A percentile compares a stretch with the other conserved stretches of the same genome.
phyloP scores from a whole-genome alignment of 1,284 basidiomycete genomes.

The Fistulinella cinereoalba region DNA sequence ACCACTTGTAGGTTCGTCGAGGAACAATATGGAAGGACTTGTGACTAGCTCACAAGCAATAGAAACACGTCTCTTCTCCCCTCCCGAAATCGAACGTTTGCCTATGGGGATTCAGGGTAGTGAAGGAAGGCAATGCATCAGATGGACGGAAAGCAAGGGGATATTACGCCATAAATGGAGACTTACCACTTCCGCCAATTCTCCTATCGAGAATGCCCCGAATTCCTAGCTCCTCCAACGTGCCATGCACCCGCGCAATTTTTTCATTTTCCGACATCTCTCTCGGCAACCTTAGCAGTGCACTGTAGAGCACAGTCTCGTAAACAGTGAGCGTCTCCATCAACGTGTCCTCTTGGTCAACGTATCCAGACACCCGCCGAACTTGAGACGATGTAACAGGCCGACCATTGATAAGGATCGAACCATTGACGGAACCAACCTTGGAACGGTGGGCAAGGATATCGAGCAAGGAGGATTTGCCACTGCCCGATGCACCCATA shows the following conservation, averaged over 20 bases:
- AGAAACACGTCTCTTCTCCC: slow-evolving; percentile 92
- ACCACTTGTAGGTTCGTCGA: slow-evolving; percentile 97
- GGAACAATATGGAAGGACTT: slow-evolving; percentile 90
- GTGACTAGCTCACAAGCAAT: slow-evolving; percentile 99
- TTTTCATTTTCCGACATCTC: slow-evolving; percentile 96
- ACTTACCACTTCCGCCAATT: slow-evolving; percentile 81
- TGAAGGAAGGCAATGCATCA: no score
- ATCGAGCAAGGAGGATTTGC: slow-evolving; percentile 95
- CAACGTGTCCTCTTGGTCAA: slow-evolving; percentile 97
- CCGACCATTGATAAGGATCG: slow-evolving; percentile 84
- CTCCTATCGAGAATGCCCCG: slow-evolving; percentile 86
- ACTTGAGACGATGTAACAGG: slow-evolving; percentile 75
- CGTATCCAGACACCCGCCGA: slow-evolving; percentile 86
- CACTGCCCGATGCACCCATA: slow-evolving; percentile 95
- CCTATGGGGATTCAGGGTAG: no score
- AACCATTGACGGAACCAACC: slow-evolving; percentile 73
- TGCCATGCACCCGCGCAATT: slow-evolving; percentile 91
- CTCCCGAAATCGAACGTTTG: slow-evolving; percentile 87
- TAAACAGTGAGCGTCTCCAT: slow-evolving; percentile 97
- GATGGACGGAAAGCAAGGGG: no score
- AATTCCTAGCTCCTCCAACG: slow-evolving; percentile 94
- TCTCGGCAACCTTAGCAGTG: slow-evolving; percentile 82
- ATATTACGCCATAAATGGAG: background rate
- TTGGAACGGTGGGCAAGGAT: slow-evolving; percentile 91
- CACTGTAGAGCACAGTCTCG: slow-evolving; percentile 94